A percentile compares a stretch with the other conserved stretches of the same genome.
These are phyloP conservation scores for Fagopyrum esculentum DNA, from an alignment of 148 eudicot genomes.

Conservation along the genomic window DNA sequence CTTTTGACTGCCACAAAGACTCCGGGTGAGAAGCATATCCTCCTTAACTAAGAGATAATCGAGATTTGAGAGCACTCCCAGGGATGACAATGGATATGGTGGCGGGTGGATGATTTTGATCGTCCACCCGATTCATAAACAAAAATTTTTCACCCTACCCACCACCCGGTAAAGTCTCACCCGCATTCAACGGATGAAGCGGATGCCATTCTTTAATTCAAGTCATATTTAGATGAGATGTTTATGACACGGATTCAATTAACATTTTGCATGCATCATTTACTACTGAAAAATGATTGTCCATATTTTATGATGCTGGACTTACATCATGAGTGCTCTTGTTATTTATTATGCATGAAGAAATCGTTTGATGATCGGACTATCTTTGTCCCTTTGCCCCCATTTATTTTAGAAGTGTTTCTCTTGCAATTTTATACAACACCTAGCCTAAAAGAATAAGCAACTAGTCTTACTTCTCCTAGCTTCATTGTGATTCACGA, in stretches of 20 bases:
- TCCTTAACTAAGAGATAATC: no score
- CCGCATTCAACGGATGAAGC: no score
- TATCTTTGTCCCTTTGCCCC: not conserved
- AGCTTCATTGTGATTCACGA: not conserved
- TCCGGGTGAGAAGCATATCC: no score
- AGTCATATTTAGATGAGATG: not conserved
- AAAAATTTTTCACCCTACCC: no score
- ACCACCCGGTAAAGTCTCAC: no score
- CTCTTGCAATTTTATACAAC: not conserved
- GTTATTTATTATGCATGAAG: not conserved
- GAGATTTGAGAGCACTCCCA: no score
- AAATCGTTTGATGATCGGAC: not conserved
- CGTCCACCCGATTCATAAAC: no score
- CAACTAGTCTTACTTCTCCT: not conserved
- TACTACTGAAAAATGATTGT: not conserved
- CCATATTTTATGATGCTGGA: not conserved
- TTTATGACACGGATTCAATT: not conserved
- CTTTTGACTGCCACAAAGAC: no score
- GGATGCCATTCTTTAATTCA: not conserved
- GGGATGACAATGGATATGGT: no score
- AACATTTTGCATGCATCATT: not conserved
- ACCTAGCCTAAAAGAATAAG: not conserved
- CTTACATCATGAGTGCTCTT: not conserved
- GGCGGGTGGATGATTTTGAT: no score
- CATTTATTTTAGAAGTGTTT: slow-evolving; percentile 75